Base-by-base conservation (phyloP, 768 basidiomycete species). In the Suillus alpinus region DNA sequence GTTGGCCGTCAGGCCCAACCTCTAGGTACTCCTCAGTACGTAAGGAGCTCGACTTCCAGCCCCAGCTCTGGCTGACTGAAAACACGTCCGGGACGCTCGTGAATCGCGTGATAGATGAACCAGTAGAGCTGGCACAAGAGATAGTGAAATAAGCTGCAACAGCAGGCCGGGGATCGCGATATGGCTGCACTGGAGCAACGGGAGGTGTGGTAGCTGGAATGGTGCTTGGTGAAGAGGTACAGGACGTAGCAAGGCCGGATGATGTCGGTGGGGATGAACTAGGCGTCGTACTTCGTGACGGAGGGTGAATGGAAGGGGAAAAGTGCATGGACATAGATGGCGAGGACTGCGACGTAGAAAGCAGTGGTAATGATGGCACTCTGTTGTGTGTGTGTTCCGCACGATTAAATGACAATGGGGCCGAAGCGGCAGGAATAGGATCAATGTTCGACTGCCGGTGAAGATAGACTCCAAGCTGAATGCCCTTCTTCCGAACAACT, bases 61-160 rank as follows among this genome's bases (percentile, higher is more conserved):
- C 95, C 95, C 94, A 96, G 63, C 90, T 92, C 78, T 95, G 92
- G 62, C 86, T 86, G 49, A 94, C 80, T 32, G 87, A 81, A 70
- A 97, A 96, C 47, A 83, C 80, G 68, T 97, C 95, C 1, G 95
- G 95, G 3, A 88, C 83, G 64, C 92, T 94, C 52, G 87, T 84
- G 71, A 96, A 96, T 41, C 87, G 81, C 57, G 92, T 94, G 69
- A 94, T 80, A 34, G 87, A 87, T 7, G 91, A 85, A 3, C 95
- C 94, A 6, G 89, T 87, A 18, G 87, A 85, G 60, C 86, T 92
- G 0, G 90, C 83, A 68, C 94, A 95, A 60, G 85, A 86, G 59
- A 96, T 87, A 29, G 84, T 83, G 69, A 97, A 97, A 72, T 92
- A 94, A 0, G 91, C 92, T 37, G 87, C 81, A 49, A 94, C 80